Conservation (phyloP, 306 rosid genomes). For the Vigna unguiculata region DNA sequence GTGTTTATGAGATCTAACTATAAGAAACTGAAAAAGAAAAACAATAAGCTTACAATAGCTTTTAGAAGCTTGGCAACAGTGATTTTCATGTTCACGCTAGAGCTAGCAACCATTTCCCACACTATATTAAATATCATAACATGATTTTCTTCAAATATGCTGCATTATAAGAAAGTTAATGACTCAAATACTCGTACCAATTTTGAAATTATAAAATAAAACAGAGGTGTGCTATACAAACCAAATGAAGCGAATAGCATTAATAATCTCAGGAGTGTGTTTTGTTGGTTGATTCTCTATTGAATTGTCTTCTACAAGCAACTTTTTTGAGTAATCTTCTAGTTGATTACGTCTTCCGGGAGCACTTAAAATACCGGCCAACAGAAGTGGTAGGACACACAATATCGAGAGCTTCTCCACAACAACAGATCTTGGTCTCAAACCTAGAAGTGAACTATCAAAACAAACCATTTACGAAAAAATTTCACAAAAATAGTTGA, state of each 20-base stretch:
- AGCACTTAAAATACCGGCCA: constrained; percentile 90
- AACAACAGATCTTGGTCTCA: constrained; percentile 73
- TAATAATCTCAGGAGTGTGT: constrained; percentile 65
- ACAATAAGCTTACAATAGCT: constrained; percentile 67
- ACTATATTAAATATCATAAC: constrained; percentile 71
- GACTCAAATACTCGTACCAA: constrained; percentile 35
- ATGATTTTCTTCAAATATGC: constrained; percentile 80
- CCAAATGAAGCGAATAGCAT: constrained; percentile 93
- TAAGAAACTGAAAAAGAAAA: constrained; percentile 38
- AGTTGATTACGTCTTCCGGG: constrained; percentile 66
- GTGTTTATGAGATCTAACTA: constrained; percentile 39
- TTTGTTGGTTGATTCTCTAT: constrained; percentile 60
- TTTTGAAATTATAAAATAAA: constrained; percentile 16
- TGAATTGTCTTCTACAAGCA: constrained; percentile 61
- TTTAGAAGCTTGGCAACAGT: constrained; percentile 75
- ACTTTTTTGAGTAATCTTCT: constrained; percentile 68
- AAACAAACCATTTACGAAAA: constrained; percentile 37
- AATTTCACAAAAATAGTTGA: constrained; percentile 27
- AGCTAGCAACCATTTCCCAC: constrained; percentile 95
- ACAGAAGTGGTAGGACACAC: constrained; percentile 88
- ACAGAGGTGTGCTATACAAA: constrained; percentile 50
- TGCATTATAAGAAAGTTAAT: constrained; percentile 54
- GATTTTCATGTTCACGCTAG: constrained; percentile 68
- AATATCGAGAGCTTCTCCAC: constrained; percentile 73
- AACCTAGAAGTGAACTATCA: constrained; percentile 56